phyloP scores from a whole-genome alignment of 108 stramenopile genomes.

The Epithemia pelagica region DNA sequence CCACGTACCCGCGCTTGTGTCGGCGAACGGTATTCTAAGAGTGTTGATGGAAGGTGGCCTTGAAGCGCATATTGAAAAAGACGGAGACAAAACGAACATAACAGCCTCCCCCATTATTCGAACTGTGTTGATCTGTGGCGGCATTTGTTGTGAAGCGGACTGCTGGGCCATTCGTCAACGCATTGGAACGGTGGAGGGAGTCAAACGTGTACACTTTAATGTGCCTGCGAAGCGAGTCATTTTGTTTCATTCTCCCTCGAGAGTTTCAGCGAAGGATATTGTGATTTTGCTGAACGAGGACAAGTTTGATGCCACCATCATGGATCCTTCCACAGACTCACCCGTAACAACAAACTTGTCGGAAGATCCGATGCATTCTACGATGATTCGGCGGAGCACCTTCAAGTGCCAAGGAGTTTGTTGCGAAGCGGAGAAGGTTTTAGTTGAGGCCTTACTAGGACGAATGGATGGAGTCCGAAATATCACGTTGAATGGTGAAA shows the following conservation, averaged over 20 bases:
- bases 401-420: background rate
- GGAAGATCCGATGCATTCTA: too few species aligned
- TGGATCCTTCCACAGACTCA: too few species aligned
- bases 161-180: slow-evolving; percentile 1
- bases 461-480: background rate
- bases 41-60: slow-evolving; percentile 36
- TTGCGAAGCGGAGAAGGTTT: background rate
- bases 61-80: slow-evolving; percentile 33
- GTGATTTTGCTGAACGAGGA: slow-evolving; percentile 20
- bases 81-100: slow-evolving; percentile 11
- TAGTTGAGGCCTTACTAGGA: background rate
- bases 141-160: slow-evolving; percentile 21
- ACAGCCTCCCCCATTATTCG: background rate
- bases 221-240: slow-evolving; percentile 13
- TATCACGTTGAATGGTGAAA: background rate
- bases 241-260: background rate
- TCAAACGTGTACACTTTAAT: slow-evolving; percentile 7
- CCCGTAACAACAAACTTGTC: too few species aligned
- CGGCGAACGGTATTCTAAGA: slow-evolving; percentile 33
- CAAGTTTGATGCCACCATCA: background rate
- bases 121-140: slow-evolving; percentile 1
- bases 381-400: background rate
- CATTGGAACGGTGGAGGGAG: background rate
- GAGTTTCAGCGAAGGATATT: slow-evolving; percentile 31
- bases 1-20: background rate